Evolutionary conservation across 352 stramenopile species (phyloP), one percentile per base, ranked within the genome.

Genomic region (Pythium brachiatum): DNA sequence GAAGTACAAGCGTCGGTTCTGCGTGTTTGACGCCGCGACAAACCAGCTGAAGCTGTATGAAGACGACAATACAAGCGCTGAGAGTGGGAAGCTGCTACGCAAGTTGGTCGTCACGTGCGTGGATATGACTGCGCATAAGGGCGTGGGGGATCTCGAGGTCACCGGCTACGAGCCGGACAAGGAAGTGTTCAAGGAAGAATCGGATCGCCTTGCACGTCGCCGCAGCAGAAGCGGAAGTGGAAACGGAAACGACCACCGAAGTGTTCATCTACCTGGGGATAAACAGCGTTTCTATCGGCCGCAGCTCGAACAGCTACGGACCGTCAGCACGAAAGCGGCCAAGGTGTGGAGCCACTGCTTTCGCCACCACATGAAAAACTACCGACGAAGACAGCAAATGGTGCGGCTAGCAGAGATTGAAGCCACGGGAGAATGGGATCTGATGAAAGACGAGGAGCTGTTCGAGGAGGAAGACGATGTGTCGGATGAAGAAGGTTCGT

Each of bases 341-440:
- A 73, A 58, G 8, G 73, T 89, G 15, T 89, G 75, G 80, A 62
- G 74, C 16, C 80, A 89, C 60, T 89, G 80, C 64, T 83, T 89
- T 23, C 80, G 77, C 56, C 73, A 81, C 48, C 76, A 87, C 47
- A 80, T 86, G 78, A 78, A 78, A 54, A 82, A 78, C 55, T 74
- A 83, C 47, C 39, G 53, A 13, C 55, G 78, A 15, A 66, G 70
- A 1, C 59, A 53, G 25, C 58, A 67, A 31, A 43, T 66, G 27
- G 23, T 54, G 26, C 41, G 44, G 11, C 58, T 64, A 2, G 53
- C 53, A 11, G 34, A 67, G 54, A 21, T 72, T 1, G 46, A 67
- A n/a, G 38, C 53, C 2, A 32, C 51, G 25, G 47, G 27, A 3
- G 34, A 52, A 15, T 64, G 65, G 54, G 47, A 67, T 52, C 29